phyloP scores from a whole-genome alignment of 768 basidiomycete genomes.

The Leccinum imitatum region DNA sequence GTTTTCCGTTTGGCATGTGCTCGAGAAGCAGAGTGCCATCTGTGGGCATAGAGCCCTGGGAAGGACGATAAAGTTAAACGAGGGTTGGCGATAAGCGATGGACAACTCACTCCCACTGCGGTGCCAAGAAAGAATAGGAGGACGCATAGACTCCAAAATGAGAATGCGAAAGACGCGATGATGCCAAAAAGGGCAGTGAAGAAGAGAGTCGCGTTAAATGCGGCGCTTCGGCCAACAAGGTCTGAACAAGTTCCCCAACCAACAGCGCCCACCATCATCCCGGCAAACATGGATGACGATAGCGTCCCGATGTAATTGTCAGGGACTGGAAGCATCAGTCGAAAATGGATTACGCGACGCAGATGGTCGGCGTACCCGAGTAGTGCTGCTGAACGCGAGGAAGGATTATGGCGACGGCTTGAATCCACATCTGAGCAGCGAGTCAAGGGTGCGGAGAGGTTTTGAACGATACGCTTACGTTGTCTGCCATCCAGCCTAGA shows the following conservation, averaged over 20 bases:
- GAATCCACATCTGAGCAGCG: conserved; percentile 81
- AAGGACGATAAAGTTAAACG: not conserved
- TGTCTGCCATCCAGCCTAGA: conserved; percentile 91
- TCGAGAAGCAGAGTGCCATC: conserved; percentile 92
- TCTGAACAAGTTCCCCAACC: conserved; percentile 96
- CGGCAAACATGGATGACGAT: conserved; percentile 86
- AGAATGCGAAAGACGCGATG: conserved; percentile 68
- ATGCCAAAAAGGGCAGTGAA: conserved; percentile 90
- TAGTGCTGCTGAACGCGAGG: conserved; percentile 95
- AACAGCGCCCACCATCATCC: conserved; percentile 96
- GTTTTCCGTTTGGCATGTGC: conserved; percentile 88
- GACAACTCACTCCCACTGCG: conserved; percentile 80
- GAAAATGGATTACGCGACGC: conserved; percentile 12
- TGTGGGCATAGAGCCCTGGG: conserved; percentile 91
- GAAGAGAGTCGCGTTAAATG: conserved; percentile 91
- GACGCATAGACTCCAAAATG: conserved; percentile 68
- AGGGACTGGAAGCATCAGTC: conserved; percentile 47
- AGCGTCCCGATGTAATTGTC: conserved; percentile 77
- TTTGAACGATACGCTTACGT: conserved; percentile 48
- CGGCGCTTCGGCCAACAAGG: conserved; percentile 80
- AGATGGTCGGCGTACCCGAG: conserved; percentile 45
- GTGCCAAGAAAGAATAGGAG: conserved; percentile 87
- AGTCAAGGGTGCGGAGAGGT: conserved; percentile 26
- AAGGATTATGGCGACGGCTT: conserved; percentile 89
- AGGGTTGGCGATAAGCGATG: not conserved